Percentiles rank a stretch among this genome's conserved stretches.
Evolutionary conservation across 768 basidiomycete species (phyloP).

Genomic region (Phallus indusiatus): DNA sequence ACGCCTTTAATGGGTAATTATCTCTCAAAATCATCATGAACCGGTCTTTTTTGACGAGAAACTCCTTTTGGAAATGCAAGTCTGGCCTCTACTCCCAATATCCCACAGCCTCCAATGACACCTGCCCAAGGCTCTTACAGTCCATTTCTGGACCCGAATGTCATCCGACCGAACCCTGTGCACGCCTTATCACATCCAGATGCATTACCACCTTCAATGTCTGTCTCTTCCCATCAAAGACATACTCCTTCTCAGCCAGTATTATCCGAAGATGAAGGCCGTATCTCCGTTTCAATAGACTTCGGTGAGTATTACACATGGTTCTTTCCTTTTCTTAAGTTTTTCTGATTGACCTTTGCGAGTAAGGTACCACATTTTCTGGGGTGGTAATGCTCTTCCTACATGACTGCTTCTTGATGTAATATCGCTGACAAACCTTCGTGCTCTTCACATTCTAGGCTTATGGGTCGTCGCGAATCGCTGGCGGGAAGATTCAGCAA

Average conservation of each 20-base stretch:
- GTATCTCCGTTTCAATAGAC: conserved; percentile 74
- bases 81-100: neutral
- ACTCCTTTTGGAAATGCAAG: neutral
- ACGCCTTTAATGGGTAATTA: neutral
- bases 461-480: conserved; percentile 78
- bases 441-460: conserved; percentile 35
- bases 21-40: too few species aligned
- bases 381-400: conserved; percentile 46
- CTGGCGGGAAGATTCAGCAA: conserved; percentile 71
- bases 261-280: conserved; percentile 49
- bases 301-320: conserved; percentile 43
- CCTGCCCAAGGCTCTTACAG: conserved; percentile 8
- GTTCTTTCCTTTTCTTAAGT: neutral
- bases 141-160: conserved; percentile 16
- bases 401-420: neutral
- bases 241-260: neutral
- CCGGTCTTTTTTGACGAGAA: neutral
- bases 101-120: neutral
- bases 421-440: neutral
- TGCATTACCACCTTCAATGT: conserved; percentile 5
- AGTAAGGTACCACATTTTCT: conserved; percentile 74
- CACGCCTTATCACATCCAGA: conserved; percentile 8
- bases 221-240: neutral
- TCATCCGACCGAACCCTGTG: conserved; percentile 17
- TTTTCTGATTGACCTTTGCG: conserved; percentile 8